Conservation (phyloP, 345 rosid species). For the Triadica sebifera region DNA sequence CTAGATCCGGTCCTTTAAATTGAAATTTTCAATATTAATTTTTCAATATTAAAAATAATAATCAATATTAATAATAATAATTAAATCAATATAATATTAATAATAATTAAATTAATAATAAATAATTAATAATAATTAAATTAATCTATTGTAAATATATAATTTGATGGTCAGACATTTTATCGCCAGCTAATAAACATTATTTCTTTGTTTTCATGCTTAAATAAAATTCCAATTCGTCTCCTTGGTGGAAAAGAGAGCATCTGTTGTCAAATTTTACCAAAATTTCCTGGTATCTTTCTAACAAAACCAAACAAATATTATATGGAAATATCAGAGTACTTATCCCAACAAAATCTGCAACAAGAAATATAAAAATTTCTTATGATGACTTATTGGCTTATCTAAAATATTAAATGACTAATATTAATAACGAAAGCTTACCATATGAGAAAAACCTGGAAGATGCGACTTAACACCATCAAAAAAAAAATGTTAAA, state of each 20-base stretch:
- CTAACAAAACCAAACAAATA: neutral
- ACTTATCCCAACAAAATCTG: slow-evolving; percentile 3
- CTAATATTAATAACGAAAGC: neutral
- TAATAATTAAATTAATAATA: too few relatives aligned
- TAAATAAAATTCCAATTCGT: neutral
- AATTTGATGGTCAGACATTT: too few relatives aligned
- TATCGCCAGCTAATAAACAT: too few relatives aligned
- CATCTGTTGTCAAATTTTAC: neutral
- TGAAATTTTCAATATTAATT: too few relatives aligned
- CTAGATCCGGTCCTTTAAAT: too few relatives aligned
- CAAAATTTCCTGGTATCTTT: neutral
- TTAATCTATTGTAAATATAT: too few relatives aligned
- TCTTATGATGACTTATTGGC: too few relatives aligned
- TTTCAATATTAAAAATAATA: too few relatives aligned
- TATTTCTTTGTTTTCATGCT: neutral
- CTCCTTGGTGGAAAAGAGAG: neutral
- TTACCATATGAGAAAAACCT: neutral
- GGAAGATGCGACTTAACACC: neutral
- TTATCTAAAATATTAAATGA: too few relatives aligned
- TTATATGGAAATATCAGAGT: neutral
- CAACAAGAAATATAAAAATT: neutral
- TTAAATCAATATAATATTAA: too few relatives aligned
- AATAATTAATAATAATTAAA: too few relatives aligned
- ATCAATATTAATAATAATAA: too few relatives aligned
- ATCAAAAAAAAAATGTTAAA: neutral